Evolutionary conservation across 164 flowering plant genomes (phyloP).

Genomic region (Protea cynaroides): DNA sequence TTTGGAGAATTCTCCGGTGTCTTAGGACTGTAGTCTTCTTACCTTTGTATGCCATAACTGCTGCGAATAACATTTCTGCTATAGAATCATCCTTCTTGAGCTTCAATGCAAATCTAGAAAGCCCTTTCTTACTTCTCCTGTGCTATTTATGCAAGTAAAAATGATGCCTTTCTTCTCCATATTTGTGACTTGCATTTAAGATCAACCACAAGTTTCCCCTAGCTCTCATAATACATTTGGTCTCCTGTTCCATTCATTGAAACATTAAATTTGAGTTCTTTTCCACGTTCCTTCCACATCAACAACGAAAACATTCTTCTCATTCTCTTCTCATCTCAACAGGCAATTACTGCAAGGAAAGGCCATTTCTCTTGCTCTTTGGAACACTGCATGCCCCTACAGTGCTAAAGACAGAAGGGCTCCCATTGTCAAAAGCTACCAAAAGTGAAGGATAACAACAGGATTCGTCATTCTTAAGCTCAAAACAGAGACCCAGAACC

Average conservation of each 20-base stretch:
- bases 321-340: slow-evolving; percentile 96
- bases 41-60: slow-evolving; percentile 53
- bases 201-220: slow-evolving; percentile 75
- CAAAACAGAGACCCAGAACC: too few species aligned
- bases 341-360: slow-evolving; percentile 62
- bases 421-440: too few species aligned
- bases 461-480: too few species aligned
- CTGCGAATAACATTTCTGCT: slow-evolving; percentile 56
- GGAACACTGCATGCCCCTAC: too few species aligned
- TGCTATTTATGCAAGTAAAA: slow-evolving; percentile 78
- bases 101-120: slow-evolving; percentile 75
- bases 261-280: slow-evolving; percentile 79
- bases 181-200: slow-evolving; percentile 63
- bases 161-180: slow-evolving; percentile 91
- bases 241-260: slow-evolving; percentile 44
- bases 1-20: slow-evolving; percentile 87
- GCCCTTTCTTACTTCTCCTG: slow-evolving; percentile 48
- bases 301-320: slow-evolving; percentile 60
- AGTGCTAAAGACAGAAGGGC: too few species aligned
- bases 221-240: slow-evolving; percentile 83
- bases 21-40: slow-evolving; percentile 32
- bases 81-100: slow-evolving; percentile 64
- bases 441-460: too few species aligned
- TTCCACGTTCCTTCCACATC: slow-evolving; percentile 99
- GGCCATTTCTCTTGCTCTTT: slow-evolving; percentile 47